Percentiles rank a stretch among this genome's conserved stretches.
These are phyloP conservation scores for Microstroma glucosiphilum DNA, from an alignment of 1,284 basidiomycete genomes.

Conservation along the genomic window DNA sequence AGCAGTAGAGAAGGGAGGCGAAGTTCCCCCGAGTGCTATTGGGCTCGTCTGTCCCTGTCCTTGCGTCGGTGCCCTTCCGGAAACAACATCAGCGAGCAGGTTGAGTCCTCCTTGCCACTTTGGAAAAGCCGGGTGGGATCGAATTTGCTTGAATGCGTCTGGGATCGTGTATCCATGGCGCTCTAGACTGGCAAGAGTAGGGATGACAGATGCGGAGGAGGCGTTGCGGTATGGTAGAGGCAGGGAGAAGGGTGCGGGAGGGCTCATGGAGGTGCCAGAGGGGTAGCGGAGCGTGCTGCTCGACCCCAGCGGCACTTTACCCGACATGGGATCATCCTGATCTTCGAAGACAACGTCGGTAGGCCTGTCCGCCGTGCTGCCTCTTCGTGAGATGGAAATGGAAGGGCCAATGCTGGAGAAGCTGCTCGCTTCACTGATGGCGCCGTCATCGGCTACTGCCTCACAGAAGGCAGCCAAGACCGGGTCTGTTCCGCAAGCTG, in stretches of 20 bases:
- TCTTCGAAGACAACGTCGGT: neutral
- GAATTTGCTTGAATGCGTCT: conserved; percentile 39
- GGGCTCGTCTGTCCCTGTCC: neutral
- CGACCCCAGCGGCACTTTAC: neutral
- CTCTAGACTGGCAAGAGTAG: neutral
- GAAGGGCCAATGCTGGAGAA: neutral
- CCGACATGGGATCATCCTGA: neutral
- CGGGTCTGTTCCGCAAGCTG: conserved; percentile 15
- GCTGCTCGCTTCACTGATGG: neutral
- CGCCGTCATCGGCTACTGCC: conserved; percentile 8
- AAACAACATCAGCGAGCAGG: conserved; percentile 45
- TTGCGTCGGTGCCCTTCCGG: conserved; percentile 17
- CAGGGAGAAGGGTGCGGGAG: neutral
- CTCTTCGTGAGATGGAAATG: neutral
- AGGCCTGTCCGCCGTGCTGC: neutral
- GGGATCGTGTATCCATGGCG: conserved; percentile 20
- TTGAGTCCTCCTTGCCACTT: conserved; percentile 41
- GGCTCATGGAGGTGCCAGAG: neutral
- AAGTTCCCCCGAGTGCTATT: too few relatives aligned
- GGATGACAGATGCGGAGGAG: neutral
- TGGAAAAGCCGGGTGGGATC: conserved; percentile 41
- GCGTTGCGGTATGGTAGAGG: neutral
- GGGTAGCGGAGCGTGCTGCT: neutral
- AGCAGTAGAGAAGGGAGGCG: conserved; percentile 4
- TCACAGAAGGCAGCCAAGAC: conserved; percentile 17